A percentile compares a stretch with the other conserved stretches of the same genome.
Evolutionary conservation across 495 filamentous ascomycete genomes (phyloP).

Genomic region (Oidiodendron maius): DNA sequence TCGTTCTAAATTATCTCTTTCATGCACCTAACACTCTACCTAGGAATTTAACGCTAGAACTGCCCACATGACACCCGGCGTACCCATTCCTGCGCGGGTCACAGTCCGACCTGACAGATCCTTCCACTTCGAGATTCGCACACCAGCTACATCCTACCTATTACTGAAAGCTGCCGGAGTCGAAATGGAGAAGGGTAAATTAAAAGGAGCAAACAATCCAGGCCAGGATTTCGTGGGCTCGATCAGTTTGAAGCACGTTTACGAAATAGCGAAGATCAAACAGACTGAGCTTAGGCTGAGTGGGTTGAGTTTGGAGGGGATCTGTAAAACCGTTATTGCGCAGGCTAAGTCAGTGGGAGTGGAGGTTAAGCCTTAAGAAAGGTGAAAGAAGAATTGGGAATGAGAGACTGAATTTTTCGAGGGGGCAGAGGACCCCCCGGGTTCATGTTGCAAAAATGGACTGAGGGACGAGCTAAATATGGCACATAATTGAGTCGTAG

Average conservation of each 20-base stretch:
- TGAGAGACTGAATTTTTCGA: too few relatives aligned
- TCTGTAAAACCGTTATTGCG: conserved; percentile 79
- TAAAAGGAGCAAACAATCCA: conserved; percentile 62
- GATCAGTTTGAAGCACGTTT: conserved; percentile 91
- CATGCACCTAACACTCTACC: neutral
- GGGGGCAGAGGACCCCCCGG: too few relatives aligned
- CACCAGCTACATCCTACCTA: conserved; percentile 84
- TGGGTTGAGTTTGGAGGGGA: conserved; percentile 70
- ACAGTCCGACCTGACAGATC: conserved; percentile 90
- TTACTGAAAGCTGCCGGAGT: conserved; percentile 79
- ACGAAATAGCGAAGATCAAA: conserved; percentile 98
- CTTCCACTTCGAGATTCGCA: conserved; percentile 90
- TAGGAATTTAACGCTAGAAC: conserved; percentile 98
- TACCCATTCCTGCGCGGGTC: conserved; percentile 83
- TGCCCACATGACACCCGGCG: conserved; percentile 72
- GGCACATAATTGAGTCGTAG: too few relatives aligned
- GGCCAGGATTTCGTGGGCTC: conserved; percentile 75
- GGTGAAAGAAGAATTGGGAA: neutral
- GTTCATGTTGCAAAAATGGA: too few relatives aligned
- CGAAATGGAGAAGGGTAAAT: conserved; percentile 59
- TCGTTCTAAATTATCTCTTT: neutral
- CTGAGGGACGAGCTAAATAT: too few relatives aligned
- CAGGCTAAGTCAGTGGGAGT: conserved; percentile 89
- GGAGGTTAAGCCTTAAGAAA: conserved; percentile 58
- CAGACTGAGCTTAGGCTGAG: conserved; percentile 74